These are phyloP conservation scores for Rosa rugosa DNA, from an alignment of 306 rosid genomes.

Conservation along the genomic window DNA sequence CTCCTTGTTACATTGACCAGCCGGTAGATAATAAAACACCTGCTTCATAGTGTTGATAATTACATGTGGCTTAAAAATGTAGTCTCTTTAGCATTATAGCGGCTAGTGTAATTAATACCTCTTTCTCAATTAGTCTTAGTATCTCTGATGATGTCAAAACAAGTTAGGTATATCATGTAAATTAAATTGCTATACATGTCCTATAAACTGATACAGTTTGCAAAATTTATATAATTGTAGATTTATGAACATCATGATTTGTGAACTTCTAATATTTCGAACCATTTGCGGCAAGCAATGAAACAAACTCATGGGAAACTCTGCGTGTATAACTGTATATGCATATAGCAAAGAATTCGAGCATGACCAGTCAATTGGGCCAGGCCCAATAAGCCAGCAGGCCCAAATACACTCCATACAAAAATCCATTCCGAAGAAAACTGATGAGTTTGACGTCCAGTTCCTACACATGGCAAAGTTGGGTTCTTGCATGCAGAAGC, in stretches of 20 bases:
- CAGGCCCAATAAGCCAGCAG: background rate
- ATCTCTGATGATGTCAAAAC: background rate
- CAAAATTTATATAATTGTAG: background rate
- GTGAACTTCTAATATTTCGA: background rate
- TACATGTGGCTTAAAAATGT: background rate
- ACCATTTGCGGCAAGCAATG: background rate
- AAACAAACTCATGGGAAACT: background rate
- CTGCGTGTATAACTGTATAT: too few relatives aligned
- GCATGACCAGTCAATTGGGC: background rate
- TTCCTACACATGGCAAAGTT: constrained; percentile 42
- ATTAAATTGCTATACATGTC: background rate
- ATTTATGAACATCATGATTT: background rate
- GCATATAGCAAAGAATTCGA: too few relatives aligned
- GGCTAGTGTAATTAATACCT: background rate
- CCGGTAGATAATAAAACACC: background rate
- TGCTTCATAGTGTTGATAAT: background rate
- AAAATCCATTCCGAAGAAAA: constrained; percentile 8
- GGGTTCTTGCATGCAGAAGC: constrained; percentile 22
- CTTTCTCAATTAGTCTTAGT: background rate
- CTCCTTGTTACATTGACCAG: background rate
- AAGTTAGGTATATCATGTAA: background rate
- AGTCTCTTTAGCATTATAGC: constrained; percentile 1
- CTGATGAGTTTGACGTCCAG: constrained; percentile 17
- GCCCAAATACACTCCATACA: background rate
- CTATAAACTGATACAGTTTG: background rate